Conservation (phyloP, 179 eudicot species). For the Heliamphora pulchella region DNA sequence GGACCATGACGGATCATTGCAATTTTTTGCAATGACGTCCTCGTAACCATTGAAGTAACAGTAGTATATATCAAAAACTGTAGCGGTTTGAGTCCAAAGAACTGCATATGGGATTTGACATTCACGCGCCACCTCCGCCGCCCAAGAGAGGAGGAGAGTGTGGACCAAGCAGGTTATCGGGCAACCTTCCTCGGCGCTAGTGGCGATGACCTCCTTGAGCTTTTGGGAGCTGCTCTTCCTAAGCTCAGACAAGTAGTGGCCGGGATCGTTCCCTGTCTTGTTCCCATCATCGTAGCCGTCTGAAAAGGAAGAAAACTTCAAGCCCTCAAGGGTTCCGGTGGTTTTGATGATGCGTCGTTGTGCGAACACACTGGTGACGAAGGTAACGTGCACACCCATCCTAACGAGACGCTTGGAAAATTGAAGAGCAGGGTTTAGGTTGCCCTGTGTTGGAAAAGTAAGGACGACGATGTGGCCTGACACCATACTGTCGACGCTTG, state of each 20-base stretch:
- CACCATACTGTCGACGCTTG: not conserved
- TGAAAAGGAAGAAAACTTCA: slow-evolving; percentile 22
- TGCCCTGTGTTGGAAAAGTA: slow-evolving; percentile 19
- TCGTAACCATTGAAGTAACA: slow-evolving; percentile 21
- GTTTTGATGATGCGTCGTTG: not conserved
- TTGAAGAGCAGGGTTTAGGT: too few relatives aligned
- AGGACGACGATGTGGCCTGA: slow-evolving; percentile 16
- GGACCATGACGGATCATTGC: too few relatives aligned
- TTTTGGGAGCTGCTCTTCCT: slow-evolving; percentile 13
- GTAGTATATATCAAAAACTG: slow-evolving; percentile 18
- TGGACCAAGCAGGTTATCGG: slow-evolving; percentile 25
- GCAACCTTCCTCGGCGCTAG: slow-evolving; percentile 10
- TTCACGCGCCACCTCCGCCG: slow-evolving; percentile 23
- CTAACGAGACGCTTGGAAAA: slow-evolving; percentile 4
- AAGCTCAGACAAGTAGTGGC: not conserved
- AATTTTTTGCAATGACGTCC: not conserved
- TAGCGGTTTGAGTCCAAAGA: slow-evolving; percentile 26
- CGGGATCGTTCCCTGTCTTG: too few relatives aligned
- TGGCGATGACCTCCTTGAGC: not conserved
- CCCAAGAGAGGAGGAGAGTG: slow-evolving; percentile 30
- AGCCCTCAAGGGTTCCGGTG: not conserved
- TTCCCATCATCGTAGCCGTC: slow-evolving; percentile 13
- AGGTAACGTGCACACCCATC: slow-evolving; percentile 15
- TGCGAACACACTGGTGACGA: slow-evolving; percentile 17
- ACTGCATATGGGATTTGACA: not conserved